These are phyloP conservation scores for Protea cynaroides DNA, from an alignment of 164 flowering plant species.

Conservation along the genomic window DNA sequence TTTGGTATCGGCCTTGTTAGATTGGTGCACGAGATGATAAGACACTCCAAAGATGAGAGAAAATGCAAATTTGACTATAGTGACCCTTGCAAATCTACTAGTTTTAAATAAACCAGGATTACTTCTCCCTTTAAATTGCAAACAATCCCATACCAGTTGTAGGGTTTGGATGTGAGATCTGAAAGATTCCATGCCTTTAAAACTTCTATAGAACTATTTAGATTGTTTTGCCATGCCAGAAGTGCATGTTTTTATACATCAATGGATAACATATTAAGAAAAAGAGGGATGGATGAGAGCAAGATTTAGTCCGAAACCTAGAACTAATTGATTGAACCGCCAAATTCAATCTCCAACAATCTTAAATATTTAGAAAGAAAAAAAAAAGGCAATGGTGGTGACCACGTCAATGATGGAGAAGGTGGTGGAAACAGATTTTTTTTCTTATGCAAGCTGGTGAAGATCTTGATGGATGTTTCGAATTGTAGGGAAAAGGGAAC, in stretches of 20 bases:
- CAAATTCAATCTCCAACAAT: too few relatives aligned
- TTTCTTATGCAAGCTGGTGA: too few relatives aligned
- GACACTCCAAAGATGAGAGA: slow-evolving; percentile 46
- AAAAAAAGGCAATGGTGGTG: too few relatives aligned
- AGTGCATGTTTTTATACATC: slow-evolving; percentile 79
- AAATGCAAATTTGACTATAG: slow-evolving; percentile 67
- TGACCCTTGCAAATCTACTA: slow-evolving; percentile 58
- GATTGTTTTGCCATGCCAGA: slow-evolving; percentile 60
- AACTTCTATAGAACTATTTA: slow-evolving; percentile 43
- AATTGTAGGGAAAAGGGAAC: too few relatives aligned
- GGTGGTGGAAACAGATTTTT: too few relatives aligned
- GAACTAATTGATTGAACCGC: too few relatives aligned
- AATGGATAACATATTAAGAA: slow-evolving; percentile 40
- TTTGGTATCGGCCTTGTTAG: slow-evolving; percentile 72
- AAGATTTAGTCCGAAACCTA: too few relatives aligned
- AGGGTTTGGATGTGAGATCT: slow-evolving; percentile 45
- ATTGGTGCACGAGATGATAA: slow-evolving; percentile 61
- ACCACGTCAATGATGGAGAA: too few relatives aligned
- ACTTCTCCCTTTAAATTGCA: slow-evolving; percentile 55
- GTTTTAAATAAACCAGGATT: slow-evolving; percentile 39
- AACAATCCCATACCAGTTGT: slow-evolving; percentile 69
- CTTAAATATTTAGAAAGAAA: too few relatives aligned
- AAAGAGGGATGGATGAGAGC: too few relatives aligned
- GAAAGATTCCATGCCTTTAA: slow-evolving; percentile 57
- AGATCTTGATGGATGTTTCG: too few relatives aligned